Conservation (phyloP, 108 stramenopile genomes). For the Skeletonema costatum region DNA sequence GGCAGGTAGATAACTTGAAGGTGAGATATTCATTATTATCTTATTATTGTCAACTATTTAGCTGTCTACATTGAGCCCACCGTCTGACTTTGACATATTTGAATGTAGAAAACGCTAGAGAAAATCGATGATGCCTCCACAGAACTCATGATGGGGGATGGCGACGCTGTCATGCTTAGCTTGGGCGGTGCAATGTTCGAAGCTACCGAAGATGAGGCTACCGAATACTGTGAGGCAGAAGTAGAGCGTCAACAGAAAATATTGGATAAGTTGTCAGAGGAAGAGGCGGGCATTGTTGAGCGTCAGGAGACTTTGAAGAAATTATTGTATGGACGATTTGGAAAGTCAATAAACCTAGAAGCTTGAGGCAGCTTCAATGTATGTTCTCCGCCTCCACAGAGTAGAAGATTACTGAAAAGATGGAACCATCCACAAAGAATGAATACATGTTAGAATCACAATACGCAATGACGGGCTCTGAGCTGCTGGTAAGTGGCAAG, state of each 20-base stretch:
- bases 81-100: background rate
- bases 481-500: background rate
- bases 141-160: slow-evolving; percentile 91
- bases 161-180: slow-evolving; percentile 69
- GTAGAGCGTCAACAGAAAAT: slow-evolving; percentile 75
- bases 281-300: slow-evolving; percentile 71
- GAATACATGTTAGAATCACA: background rate
- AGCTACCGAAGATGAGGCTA: slow-evolving; percentile 85
- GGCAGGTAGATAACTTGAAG: slow-evolving; percentile 62
- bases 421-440: background rate
- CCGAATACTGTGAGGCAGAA: slow-evolving; percentile 83
- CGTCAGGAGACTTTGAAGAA: slow-evolving; percentile 80
- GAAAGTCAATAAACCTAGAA: slow-evolving; percentile 89
- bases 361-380: slow-evolving; percentile 29
- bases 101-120: slow-evolving; percentile 73
- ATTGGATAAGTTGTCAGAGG: slow-evolving; percentile 65
- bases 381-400: background rate
- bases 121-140: slow-evolving; percentile 93
- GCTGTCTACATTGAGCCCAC: background rate
- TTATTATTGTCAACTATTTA: too few relatives aligned
- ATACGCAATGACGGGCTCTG: background rate
- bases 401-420: background rate
- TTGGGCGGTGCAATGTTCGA: slow-evolving; percentile 91
- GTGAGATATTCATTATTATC: slow-evolving; percentile 34
- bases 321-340: slow-evolving; percentile 88